Conservation (phyloP, 2,329 filamentous ascomycete genomes). For the Talaromyces sp. region DNA sequence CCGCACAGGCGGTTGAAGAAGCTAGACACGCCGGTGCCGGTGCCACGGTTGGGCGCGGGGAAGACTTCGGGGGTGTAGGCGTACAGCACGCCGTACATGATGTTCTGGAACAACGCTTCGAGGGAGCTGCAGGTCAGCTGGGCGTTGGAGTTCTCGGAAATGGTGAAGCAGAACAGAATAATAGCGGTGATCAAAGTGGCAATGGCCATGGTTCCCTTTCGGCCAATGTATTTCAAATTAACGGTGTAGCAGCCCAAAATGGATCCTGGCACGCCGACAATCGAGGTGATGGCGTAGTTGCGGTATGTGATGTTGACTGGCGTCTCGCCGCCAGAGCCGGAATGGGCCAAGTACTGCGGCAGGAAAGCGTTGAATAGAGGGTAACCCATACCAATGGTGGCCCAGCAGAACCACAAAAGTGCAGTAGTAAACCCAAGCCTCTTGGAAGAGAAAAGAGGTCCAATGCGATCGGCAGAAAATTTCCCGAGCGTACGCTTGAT, state of each 20-base stretch:
- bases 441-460: slow-evolving; percentile 54
- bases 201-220: slow-evolving; percentile 52
- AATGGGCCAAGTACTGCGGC: slow-evolving; percentile 72
- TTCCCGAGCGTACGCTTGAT: slow-evolving; percentile 56
- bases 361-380: slow-evolving; percentile 86
- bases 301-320: slow-evolving; percentile 54
- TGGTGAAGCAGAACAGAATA: slow-evolving; percentile 52
- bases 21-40: slow-evolving; percentile 46
- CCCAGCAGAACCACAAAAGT: slow-evolving; percentile 73
- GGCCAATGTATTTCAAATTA: slow-evolving; percentile 58
- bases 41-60: slow-evolving; percentile 50
- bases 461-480: slow-evolving; percentile 63
- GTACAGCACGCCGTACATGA: slow-evolving; percentile 54
- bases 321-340: slow-evolving; percentile 35
- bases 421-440: slow-evolving; percentile 45
- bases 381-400: slow-evolving; percentile 78
- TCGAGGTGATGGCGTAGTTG: slow-evolving; percentile 75
- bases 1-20: slow-evolving; percentile 42
- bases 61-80: slow-evolving; percentile 57
- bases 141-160: slow-evolving; percentile 41
- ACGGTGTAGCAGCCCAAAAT: slow-evolving; percentile 70
- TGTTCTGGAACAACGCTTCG: slow-evolving; percentile 53
- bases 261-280: slow-evolving; percentile 71
- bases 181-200: slow-evolving; percentile 49
- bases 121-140: slow-evolving; percentile 50